Percentiles rank a stretch among this genome's conserved stretches.
These are phyloP conservation scores for Microbotryum lychnidis-dioicae DNA, from an alignment of 1,284 basidiomycete genomes.

Conservation along the genomic window DNA sequence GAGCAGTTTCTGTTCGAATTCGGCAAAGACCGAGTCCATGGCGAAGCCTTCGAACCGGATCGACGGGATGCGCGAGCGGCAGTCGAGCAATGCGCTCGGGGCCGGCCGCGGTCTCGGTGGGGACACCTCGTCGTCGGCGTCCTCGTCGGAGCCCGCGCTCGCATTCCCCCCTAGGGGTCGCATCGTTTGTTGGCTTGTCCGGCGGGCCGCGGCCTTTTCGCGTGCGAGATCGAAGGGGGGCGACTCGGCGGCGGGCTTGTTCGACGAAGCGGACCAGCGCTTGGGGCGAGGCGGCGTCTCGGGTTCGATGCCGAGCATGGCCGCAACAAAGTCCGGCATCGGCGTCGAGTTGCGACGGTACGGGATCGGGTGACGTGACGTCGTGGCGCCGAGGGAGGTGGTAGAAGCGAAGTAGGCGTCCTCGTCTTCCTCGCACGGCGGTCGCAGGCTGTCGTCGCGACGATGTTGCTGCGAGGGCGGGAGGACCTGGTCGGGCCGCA, in stretches of 20 bases:
- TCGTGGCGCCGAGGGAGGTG: not conserved
- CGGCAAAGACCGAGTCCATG: slow-evolving; percentile 32
- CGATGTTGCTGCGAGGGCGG: not conserved
- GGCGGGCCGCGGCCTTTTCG: slow-evolving; percentile 8
- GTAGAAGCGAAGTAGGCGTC: slow-evolving; percentile 1
- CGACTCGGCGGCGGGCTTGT: slow-evolving; percentile 7
- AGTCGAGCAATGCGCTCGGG: not conserved
- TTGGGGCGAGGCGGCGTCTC: slow-evolving; percentile 25
- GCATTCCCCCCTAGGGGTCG: not conserved
- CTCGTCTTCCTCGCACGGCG: slow-evolving; percentile 5
- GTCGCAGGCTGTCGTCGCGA: too few relatives aligned
- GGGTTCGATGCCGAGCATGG: slow-evolving; percentile 19
- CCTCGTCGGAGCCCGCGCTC: not conserved
- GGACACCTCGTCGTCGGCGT: slow-evolving; percentile 28
- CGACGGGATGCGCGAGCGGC: slow-evolving; percentile 22
- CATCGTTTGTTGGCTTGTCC: not conserved
- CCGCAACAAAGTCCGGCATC: slow-evolving; percentile 10
- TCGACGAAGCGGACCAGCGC: slow-evolving; percentile 16
- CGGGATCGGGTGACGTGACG: not conserved
- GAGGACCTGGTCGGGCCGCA: slow-evolving; percentile 9
- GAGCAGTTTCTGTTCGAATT: slow-evolving; percentile 29
- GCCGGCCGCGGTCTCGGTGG: slow-evolving; percentile 9
- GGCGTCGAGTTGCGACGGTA: slow-evolving; percentile 24
- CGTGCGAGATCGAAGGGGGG: slow-evolving; percentile 14
- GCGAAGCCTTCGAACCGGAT: slow-evolving; percentile 33